Base-by-base conservation (phyloP, 257 asterid genomes). In the Solanum dulcamara region DNA sequence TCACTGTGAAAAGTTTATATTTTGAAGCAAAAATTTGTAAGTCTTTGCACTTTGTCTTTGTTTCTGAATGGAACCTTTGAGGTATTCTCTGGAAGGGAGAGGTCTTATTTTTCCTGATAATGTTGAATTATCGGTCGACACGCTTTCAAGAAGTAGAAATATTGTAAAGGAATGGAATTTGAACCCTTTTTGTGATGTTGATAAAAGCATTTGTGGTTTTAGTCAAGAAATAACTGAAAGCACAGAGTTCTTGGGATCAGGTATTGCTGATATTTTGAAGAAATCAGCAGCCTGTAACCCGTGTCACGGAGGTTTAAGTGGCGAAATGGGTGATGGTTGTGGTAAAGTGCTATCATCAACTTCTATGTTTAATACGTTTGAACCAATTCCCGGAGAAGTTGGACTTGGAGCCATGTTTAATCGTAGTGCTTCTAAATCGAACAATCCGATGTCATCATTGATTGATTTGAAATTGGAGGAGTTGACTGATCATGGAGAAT, bases 51-150 rank as follows among this genome's bases (percentile, higher is more conserved):
- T 75, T 75, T 14, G 1, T 5, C 24, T 72, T 72, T 72, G 55
- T 40, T 72, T 72, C 81, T 75, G 26, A 40, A 87, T 89, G 91
- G 91, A 87, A 24, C 83, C 89, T 80, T 84, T 83, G 53, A 85
- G 82, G 86, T 85, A 24, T 87, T 83, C 35, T 79, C 32, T 86
- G 35, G 91, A 74, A 70, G 86, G 83, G 60, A 86, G 81, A 85
- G 81, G 83, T 24, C 79, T 81, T 81, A n/a, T 53, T 70, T 81
- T 86, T 75, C 70, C 86, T 40, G 91, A 88, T 20, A 53, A 62
- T 86, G 84, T 86, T 11, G 90, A 84, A 40, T 42, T 86, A 14
- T 64, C 84, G 0, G 74, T 85, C 24, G 86, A 87, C 17, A 32
- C 55, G 2, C 24, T 72, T n/a, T 59, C 84, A 15, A 85, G 84